Base-by-base conservation (phyloP, 495 filamentous ascomycete genomes). In the Cenococcum geophilum region DNA sequence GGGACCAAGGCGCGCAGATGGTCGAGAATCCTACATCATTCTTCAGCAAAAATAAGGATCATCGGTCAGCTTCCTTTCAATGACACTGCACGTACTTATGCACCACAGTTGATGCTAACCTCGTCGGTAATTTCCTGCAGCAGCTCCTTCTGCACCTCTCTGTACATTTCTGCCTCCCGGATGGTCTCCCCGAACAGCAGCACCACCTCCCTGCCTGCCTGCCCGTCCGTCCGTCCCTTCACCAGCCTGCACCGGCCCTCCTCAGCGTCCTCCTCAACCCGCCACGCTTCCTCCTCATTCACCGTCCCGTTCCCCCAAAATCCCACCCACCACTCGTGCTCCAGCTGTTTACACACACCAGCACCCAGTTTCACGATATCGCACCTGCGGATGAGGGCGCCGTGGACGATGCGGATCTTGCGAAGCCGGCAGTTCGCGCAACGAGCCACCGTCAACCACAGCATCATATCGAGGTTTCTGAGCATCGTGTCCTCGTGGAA, bases 401-500 rank as follows among this genome's bases (percentile, higher is more conserved):
- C 20, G 22, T 64, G 62, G 4, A 57, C 40, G 23, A 64, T 50
- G 8, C 51, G 57, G 23, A 64, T 57, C 35, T 56, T 60, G 0
- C 34, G 36, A 12, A 64, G 36, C 1, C 18, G 10, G 0, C 49
- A 27, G n/a, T 64, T 64, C 6, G 21, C 34, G 16, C 52, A 57
- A 2, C 16, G 18, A 1, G 42, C 40, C 34, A 64, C 57, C 20
- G 62, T 64, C 42, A 40, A 43, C 62, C 62, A 60, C 6, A 65
- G 40, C 42, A 64, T 11, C n/a, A 50, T 8, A 27, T 56, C 50
- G 36, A 60, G 45, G 37, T 64, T 60, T 9, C 36, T 50, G 0
- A 60, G 2, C n/a, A 60, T 42, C 27, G 50, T 36, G n/a, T 18
- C 36, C 32, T 50, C 45, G 6, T 43, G 40, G 10, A 35, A 16